phyloP scores from a whole-genome alignment of 2,329 filamentous ascomycete species.

The Clonostachys rhizophaga region DNA sequence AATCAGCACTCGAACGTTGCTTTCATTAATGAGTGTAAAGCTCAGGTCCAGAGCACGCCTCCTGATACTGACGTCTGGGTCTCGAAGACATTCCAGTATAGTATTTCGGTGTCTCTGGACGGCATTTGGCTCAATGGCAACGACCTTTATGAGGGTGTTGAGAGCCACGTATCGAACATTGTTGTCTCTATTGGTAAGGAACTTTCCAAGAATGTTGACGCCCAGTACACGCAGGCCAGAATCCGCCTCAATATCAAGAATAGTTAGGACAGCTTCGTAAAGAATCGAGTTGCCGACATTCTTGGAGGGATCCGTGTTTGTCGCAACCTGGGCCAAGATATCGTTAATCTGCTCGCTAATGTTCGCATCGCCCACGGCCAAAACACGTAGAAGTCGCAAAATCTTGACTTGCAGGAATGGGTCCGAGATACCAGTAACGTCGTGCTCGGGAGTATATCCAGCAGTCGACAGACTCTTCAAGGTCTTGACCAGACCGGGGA shows the following conservation, averaged over 20 bases:
- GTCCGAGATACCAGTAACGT: slow-evolving; percentile 96
- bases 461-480: slow-evolving; percentile 91
- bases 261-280: slow-evolving; percentile 95
- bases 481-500: slow-evolving; percentile 82
- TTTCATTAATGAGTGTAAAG: slow-evolving; percentile 96
- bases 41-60: slow-evolving; percentile 93
- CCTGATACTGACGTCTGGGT: slow-evolving; percentile 97
- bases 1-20: slow-evolving; percentile 90
- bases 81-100: slow-evolving; percentile 90
- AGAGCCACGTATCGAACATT: slow-evolving; percentile 98
- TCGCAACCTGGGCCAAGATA: slow-evolving; percentile 94
- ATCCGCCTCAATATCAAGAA: slow-evolving; percentile 96
- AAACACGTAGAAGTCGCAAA: slow-evolving; percentile 75
- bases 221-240: slow-evolving; percentile 90
- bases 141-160: slow-evolving; percentile 96
- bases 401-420: slow-evolving; percentile 98
- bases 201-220: slow-evolving; percentile 98
- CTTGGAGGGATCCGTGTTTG: slow-evolving; percentile 96
- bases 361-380: slow-evolving; percentile 79
- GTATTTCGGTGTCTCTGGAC: slow-evolving; percentile 97
- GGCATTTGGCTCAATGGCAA: slow-evolving; percentile 95
- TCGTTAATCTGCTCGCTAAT: slow-evolving; percentile 98
- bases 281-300: slow-evolving; percentile 98
- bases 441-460: slow-evolving; percentile 95
- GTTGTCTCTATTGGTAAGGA: slow-evolving; percentile 97